Conservation (phyloP, 768 basidiomycete genomes). For the Lactarius sanguifluus region DNA sequence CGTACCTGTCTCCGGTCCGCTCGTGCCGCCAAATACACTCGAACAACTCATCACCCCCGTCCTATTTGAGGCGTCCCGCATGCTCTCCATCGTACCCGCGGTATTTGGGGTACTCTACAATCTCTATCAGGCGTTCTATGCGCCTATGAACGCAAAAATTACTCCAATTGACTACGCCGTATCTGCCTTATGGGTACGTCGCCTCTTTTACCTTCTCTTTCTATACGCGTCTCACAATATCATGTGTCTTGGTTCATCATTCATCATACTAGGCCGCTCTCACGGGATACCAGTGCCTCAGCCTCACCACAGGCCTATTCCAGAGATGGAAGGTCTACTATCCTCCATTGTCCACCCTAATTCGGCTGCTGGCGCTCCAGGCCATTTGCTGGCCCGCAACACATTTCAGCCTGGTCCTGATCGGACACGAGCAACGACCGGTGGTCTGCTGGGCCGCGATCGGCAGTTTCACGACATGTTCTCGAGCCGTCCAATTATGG, state of each 20-base stretch:
- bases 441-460: slow-evolving; percentile 90
- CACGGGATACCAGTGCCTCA: slow-evolving; percentile 87
- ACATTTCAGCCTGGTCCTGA: slow-evolving; percentile 73
- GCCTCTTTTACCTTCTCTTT: neutral
- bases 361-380: slow-evolving; percentile 89
- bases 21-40: slow-evolving; percentile 49
- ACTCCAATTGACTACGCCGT: slow-evolving; percentile 64
- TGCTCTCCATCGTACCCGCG: slow-evolving; percentile 73
- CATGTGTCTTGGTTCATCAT: neutral
- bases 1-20: slow-evolving; percentile 47
- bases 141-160: slow-evolving; percentile 38
- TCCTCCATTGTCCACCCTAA: slow-evolving; percentile 80
- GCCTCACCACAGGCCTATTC: slow-evolving; percentile 84
- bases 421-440: slow-evolving; percentile 69
- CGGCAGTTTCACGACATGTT: slow-evolving; percentile 83
- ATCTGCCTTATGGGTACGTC: slow-evolving; percentile 68
- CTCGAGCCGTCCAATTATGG: slow-evolving; percentile 88
- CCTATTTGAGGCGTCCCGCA: slow-evolving; percentile 68
- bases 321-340: slow-evolving; percentile 92
- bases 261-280: slow-evolving; percentile 62
- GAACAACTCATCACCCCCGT: slow-evolving; percentile 52
- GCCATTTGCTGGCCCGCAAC: slow-evolving; percentile 97
- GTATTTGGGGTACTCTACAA: slow-evolving; percentile 65
- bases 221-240: neutral
- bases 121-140: slow-evolving; percentile 50